Evolutionary conservation across 1,284 basidiomycete species (phyloP), one percentile per base, ranked within the genome.

Genomic region (Apiotrichum veenhuisii): DNA sequence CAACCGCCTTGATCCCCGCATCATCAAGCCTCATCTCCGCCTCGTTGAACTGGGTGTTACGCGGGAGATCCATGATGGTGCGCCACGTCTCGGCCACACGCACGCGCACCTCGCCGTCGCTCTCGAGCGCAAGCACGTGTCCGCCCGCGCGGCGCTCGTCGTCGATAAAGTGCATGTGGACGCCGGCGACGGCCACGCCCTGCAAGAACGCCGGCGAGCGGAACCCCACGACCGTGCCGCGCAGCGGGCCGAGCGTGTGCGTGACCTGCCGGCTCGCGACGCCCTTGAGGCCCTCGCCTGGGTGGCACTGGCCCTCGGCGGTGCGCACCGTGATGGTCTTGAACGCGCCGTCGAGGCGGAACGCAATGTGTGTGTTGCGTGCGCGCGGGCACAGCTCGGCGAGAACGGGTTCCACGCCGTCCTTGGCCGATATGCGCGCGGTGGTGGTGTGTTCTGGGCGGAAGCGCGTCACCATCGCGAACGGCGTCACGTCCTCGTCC

Each of bases 91-190:
- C 48, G 18, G 57, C 49, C 10, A 54, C 52, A 48, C 54, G 43
- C 0, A 59, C 52, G 1, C 49, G 18, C 18, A 62, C 60, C 36
- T 62, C 60, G 11, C 57, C 60, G 15, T 56, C 60, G 12, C 41
- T 54, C 54, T 62, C 60, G 33, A 62, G 49, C 20, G 48, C 57
- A 23, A 62, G 57, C 10, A 62, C 52, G 20, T 62, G 60, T 4
- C 60, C 60, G 20, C 60, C 60, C n/a, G 48, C 50, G 17, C 10
- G 26, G 2, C 47, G 43, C 18, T 42, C 60, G 2, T 51, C 57
- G 36, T 54, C 51, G 49, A 62, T 58, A 37, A 56, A 62, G 57
- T 62, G 60, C 57, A 62, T 51, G 40, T 62, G 60, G n/a, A 52
- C 54, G 7, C 60, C 60, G 7, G 54, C 60, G 20, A 62, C 60